A percentile compares a stretch with the other conserved stretches of the same genome.
These are phyloP conservation scores for Spinacia oleracea DNA, from an alignment of 179 eudicot genomes.

Conservation along the genomic window DNA sequence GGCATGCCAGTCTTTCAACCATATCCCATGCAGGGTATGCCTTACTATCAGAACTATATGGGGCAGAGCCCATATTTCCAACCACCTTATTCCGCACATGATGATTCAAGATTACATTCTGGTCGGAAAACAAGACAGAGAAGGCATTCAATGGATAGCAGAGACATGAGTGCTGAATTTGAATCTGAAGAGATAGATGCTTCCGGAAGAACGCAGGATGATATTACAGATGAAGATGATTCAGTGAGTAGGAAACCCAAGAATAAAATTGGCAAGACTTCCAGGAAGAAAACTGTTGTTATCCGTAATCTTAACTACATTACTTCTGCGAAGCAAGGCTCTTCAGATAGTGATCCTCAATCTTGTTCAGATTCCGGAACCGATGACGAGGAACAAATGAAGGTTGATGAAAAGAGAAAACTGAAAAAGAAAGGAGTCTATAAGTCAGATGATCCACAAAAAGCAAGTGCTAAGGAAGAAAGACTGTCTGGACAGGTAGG, in stretches of 20 bases:
- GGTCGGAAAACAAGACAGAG: slow-evolving; percentile 47
- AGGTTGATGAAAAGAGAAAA: slow-evolving; percentile 29
- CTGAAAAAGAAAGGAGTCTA: slow-evolving; percentile 42
- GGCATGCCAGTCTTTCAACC: slow-evolving; percentile 64
- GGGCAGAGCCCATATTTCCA: slow-evolving; percentile 58
- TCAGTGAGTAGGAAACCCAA: slow-evolving; percentile 31
- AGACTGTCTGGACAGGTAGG: slow-evolving; percentile 39
- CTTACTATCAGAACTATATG: slow-evolving; percentile 68
- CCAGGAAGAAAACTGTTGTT: slow-evolving; percentile 62
- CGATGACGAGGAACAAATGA: slow-evolving; percentile 39
- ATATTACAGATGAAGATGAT: slow-evolving; percentile 40
- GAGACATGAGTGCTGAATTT: slow-evolving; percentile 47
- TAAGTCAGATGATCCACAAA: slow-evolving; percentile 35
- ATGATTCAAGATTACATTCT: slow-evolving; percentile 44
- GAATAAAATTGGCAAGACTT: slow-evolving; percentile 56
- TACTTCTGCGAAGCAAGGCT: slow-evolving; percentile 50
- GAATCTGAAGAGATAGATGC: slow-evolving; percentile 42
- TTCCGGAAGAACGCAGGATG: slow-evolving; percentile 35
- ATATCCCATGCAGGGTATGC: slow-evolving; percentile 82
- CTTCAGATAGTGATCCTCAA: slow-evolving; percentile 47
- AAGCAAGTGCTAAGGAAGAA: slow-evolving; percentile 25
- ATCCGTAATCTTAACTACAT: slow-evolving; percentile 85
- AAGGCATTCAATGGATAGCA: slow-evolving; percentile 56
- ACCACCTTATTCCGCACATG: slow-evolving; percentile 58
- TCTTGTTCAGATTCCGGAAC: slow-evolving; percentile 55